Percentiles rank a stretch among this genome's conserved stretches.
phyloP scores from a whole-genome alignment of 2,329 filamentous ascomycete species.

The Pestalotiopsis fici region DNA sequence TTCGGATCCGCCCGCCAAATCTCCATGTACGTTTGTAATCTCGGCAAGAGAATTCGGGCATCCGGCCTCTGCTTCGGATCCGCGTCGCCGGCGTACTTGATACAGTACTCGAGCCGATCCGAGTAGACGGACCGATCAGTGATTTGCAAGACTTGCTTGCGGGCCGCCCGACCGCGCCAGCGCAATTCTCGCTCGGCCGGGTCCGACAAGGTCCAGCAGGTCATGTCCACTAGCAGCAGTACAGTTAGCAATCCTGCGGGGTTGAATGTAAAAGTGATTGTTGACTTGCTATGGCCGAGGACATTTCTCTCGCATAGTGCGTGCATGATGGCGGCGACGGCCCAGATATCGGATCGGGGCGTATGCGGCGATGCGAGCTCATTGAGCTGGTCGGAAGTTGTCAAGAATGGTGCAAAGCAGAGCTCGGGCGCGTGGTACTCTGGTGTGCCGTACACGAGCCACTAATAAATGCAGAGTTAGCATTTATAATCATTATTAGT shows the following conservation, averaged over 20 bases:
- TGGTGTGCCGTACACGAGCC: constrained; percentile 5
- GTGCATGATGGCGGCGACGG: constrained; percentile 14
- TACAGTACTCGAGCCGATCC: constrained; percentile 14
- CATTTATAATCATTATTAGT: too few relatives aligned
- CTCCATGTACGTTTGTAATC: constrained; percentile 3
- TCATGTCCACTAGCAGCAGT: constrained; percentile 3
- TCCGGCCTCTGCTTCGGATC: constrained; percentile 13
- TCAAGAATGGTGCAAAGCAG: constrained; percentile 14
- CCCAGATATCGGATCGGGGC: constrained; percentile 16
- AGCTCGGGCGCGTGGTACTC: constrained; percentile 20
- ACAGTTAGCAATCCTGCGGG: neutral
- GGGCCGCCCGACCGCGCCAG: constrained; percentile 15
- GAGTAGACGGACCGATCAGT: constrained; percentile 13
- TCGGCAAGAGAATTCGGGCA: constrained; percentile 7
- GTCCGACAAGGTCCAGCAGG: neutral
- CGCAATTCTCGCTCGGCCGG: constrained; percentile 9
- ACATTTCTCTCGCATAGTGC: constrained; percentile 17
- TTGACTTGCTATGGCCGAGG: constrained; percentile 10
- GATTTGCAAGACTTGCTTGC: constrained; percentile 11
- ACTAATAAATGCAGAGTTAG: too few relatives aligned
- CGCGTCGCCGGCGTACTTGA: constrained; percentile 14
- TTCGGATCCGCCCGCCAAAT: constrained; percentile 13
- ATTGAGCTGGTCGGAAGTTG: neutral
- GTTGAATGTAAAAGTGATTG: neutral
- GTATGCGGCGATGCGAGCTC: constrained; percentile 14